Percentiles rank a stretch among this genome's conserved stretches.
phyloP scores from a whole-genome alignment of 768 basidiomycete species.

The Rhizopogon salebrosus region DNA sequence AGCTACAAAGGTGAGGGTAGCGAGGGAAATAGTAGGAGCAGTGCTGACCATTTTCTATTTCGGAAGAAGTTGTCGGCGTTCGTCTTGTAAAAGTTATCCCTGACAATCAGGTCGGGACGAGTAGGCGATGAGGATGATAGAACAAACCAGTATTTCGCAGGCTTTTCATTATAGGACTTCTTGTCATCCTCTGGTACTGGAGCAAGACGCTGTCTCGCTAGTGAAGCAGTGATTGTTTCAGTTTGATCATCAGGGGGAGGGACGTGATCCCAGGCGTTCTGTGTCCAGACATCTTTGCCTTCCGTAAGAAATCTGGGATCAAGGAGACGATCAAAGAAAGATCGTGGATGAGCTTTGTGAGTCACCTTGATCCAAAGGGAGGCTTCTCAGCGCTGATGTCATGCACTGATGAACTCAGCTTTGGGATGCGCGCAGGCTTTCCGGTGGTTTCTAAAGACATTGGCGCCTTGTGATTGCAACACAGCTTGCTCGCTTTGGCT shows the following conservation, averaged over 20 bases:
- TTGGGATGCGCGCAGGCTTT: slow-evolving; percentile 17
- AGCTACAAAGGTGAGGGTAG: neutral
- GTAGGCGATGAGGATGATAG: slow-evolving; percentile 21
- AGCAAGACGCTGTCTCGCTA: slow-evolving; percentile 61
- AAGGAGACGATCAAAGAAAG: neutral
- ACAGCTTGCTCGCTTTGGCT: neutral
- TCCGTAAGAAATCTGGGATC: slow-evolving; percentile 61
- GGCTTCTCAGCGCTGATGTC: slow-evolving; percentile 50
- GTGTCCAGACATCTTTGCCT: slow-evolving; percentile 72
- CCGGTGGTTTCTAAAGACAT: neutral
- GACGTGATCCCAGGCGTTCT: slow-evolving; percentile 92
- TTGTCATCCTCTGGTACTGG: slow-evolving; percentile 77
- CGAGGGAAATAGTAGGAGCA: neutral
- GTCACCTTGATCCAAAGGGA: slow-evolving; percentile 68
- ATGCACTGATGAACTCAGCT: slow-evolving; percentile 61
- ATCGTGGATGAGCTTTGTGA: slow-evolving; percentile 1
- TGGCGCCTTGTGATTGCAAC: neutral
- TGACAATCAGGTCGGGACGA: slow-evolving; percentile 31
- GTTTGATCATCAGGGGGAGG: slow-evolving; percentile 77
- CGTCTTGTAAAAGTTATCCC: slow-evolving; percentile 91
- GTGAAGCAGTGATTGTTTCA: slow-evolving; percentile 62
- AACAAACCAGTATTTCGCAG: slow-evolving; percentile 64
- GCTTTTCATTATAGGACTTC: slow-evolving; percentile 65
- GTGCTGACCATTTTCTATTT: slow-evolving; percentile 75
- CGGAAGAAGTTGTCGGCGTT: slow-evolving; percentile 90